These are phyloP conservation scores for Saccharum officinarum DNA, from an alignment of 176 grass and related monocot species.

Conservation along the genomic window DNA sequence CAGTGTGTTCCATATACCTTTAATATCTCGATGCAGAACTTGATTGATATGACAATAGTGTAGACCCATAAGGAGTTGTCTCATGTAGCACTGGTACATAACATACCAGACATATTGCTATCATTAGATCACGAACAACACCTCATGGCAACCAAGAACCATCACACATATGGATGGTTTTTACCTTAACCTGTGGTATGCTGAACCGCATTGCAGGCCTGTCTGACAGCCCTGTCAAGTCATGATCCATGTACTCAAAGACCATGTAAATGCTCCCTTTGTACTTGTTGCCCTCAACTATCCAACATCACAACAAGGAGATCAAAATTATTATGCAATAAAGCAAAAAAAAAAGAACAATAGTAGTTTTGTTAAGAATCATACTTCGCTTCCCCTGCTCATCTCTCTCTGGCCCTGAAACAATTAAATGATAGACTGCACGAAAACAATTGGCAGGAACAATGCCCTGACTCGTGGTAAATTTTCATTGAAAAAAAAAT, in stretches of 20 bases:
- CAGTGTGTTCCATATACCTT: slow-evolving; percentile 47
- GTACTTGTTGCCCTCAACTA: slow-evolving; percentile 66
- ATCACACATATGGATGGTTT: slow-evolving; percentile 38
- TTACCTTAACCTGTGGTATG: slow-evolving; percentile 90
- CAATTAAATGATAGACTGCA: neutral
- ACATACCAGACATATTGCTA: slow-evolving; percentile 15
- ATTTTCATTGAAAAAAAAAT: neutral
- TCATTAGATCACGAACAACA: slow-evolving; percentile 24
- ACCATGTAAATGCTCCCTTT: slow-evolving; percentile 89
- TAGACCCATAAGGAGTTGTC: slow-evolving; percentile 83
- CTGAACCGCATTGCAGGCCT: slow-evolving; percentile 72
- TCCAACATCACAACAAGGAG: slow-evolving; percentile 13
- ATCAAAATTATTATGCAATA: neutral
- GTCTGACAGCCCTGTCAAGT: slow-evolving; percentile 80
- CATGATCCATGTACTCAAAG: slow-evolving; percentile 91
- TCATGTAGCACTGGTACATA: slow-evolving; percentile 77
- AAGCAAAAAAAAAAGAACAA: neutral
- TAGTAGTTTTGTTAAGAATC: neutral
- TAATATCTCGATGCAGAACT: slow-evolving; percentile 97
- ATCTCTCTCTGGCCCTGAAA: slow-evolving; percentile 73
- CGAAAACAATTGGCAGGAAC: neutral
- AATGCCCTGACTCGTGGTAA: neutral
- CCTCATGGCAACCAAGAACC: slow-evolving; percentile 33
- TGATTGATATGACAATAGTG: slow-evolving; percentile 91
- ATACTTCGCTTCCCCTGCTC: slow-evolving; percentile 88